These are phyloP conservation scores for Ganoderma meredithae DNA, from an alignment of 1,284 basidiomycete species.

Conservation along the genomic window DNA sequence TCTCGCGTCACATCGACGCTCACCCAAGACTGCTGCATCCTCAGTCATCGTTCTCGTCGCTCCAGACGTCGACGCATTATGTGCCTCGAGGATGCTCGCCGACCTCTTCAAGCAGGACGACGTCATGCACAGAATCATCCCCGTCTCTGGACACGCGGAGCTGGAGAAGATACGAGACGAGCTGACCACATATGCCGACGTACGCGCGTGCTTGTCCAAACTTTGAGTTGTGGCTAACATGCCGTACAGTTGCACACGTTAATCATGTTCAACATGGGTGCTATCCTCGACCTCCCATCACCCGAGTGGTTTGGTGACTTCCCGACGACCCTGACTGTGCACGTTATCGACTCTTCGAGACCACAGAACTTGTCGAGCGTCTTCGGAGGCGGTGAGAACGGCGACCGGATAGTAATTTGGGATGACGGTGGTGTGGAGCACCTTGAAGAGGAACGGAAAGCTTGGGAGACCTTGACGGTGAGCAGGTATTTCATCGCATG, in stretches of 20 bases:
- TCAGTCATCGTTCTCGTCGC: slow-evolving; percentile 88
- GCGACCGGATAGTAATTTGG: slow-evolving; percentile 85
- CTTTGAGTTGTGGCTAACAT: not conserved
- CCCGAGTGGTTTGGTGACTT: slow-evolving; percentile 81
- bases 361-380: slow-evolving; percentile 92
- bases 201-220: slow-evolving; percentile 51
- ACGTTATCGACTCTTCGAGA: slow-evolving; percentile 94
- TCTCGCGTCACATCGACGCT: slow-evolving; percentile 75
- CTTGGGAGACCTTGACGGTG: slow-evolving; percentile 85
- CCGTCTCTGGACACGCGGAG: slow-evolving; percentile 88
- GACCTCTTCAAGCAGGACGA: slow-evolving; percentile 94
- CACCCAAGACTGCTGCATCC: slow-evolving; percentile 77
- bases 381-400: slow-evolving; percentile 77
- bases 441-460: slow-evolving; percentile 69
- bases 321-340: slow-evolving; percentile 67
- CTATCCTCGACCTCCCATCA: slow-evolving; percentile 83
- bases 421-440: slow-evolving; percentile 84
- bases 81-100: slow-evolving; percentile 90
- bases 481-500: slow-evolving; percentile 32
- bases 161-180: slow-evolving; percentile 74
- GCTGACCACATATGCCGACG: slow-evolving; percentile 69
- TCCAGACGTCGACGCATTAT: slow-evolving; percentile 90
- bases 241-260: slow-evolving; percentile 82
- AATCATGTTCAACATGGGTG: slow-evolving; percentile 93
- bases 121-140: slow-evolving; percentile 89